Base-by-base conservation (phyloP, 1,284 basidiomycete species). In the Melampsora larici-populina region DNA sequence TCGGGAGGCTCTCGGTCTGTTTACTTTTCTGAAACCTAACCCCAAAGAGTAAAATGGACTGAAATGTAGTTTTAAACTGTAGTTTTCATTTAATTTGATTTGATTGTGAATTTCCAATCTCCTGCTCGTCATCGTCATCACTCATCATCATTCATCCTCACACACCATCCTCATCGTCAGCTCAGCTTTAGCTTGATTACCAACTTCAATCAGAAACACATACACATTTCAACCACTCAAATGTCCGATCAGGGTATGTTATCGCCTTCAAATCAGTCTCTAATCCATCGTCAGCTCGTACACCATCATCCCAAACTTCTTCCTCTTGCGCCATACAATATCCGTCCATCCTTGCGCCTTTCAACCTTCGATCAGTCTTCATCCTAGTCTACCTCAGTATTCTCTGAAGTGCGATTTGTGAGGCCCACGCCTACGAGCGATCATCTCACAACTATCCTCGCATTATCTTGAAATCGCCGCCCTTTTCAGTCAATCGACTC, bases 241-340 rank as follows among this genome's bases (percentile, higher is more conserved):
- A 58, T 58, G 55, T 58, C 55, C 55, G 55, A 58, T 15, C 55
- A 58, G 55, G 55, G 55, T 58, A 58, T 58, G 55, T 58, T 11
- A 29, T 58, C 55, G n/a, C 55, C 55, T 58, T 58, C 26, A n/a
- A 58, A n/a, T 58, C 21, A 58, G 8, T 58, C 55, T 29, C 55
- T 58, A 8, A 58, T 58, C n/a, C 18, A 55, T 26, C 51, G 17
- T 55, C 51, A 55, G 18, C 51, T 55, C 51, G 51, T 55, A 21
- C 51, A 43, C 43, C 43, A 43, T 43, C 43, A 43, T 43, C 13
- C 43, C 43, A 43, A 43, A 43, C 43, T 13, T 43, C 43, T 43
- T 13, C 6, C 43, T 43, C 43, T 43, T 43, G 11, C 43, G 43
- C 43, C 43, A 43, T 43, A 11, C 43, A 43, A 43, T 43, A 36